A percentile compares a stretch with the other conserved stretches of the same genome.
These are phyloP conservation scores for Sporisorium reilianum DNA, from an alignment of 1,284 basidiomycete species.

Conservation along the genomic window DNA sequence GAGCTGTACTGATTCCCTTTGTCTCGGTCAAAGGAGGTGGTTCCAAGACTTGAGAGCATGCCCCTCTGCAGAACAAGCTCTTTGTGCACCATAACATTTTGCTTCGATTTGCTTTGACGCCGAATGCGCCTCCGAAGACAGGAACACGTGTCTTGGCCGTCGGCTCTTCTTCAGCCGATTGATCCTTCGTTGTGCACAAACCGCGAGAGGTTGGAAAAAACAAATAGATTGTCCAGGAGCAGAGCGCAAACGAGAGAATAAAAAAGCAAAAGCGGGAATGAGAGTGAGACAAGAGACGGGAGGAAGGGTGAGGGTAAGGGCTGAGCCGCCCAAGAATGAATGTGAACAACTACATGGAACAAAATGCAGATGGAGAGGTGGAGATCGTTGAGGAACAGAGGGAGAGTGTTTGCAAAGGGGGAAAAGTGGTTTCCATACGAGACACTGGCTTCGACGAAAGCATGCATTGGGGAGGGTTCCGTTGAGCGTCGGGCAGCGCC, in stretches of 20 bases:
- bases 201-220: neutral
- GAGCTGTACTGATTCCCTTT: neutral
- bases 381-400: neutral
- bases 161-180: too few species aligned
- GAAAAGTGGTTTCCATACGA: conserved; percentile 5
- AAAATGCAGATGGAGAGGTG: neutral
- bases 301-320: neutral
- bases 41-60: neutral
- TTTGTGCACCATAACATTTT: neutral
- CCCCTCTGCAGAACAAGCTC: neutral
- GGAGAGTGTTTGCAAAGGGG: neutral
- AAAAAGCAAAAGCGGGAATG: conserved; percentile 5
- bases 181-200: neutral
- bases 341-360: neutral
- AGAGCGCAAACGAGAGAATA: conserved; percentile 8
- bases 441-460: conserved; percentile 2
- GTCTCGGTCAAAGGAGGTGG: neutral
- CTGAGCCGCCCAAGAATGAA: neutral
- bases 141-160: neutral
- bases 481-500: neutral
- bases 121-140: neutral
- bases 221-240: conserved; percentile 15
- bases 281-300: neutral
- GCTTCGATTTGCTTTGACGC: neutral
- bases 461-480: neutral